Percentiles rank a stretch among this genome's conserved stretches.
Evolutionary conservation across 176 grass and related monocot genomes (phyloP).

Genomic region (Lolium multiflorum): DNA sequence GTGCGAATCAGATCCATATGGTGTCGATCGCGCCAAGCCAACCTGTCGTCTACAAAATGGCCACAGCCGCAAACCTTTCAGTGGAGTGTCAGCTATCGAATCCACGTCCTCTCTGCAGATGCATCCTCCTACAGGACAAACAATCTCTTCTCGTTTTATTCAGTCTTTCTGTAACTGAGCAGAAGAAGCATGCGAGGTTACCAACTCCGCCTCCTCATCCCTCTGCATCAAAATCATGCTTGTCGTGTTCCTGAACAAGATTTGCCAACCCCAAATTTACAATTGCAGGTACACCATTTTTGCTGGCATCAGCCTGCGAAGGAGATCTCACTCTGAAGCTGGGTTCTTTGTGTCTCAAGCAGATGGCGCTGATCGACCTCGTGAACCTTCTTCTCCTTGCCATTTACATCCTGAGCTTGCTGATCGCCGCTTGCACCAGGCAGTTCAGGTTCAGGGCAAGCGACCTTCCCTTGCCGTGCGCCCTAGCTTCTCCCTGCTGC

Average conservation of each 20-base stretch:
- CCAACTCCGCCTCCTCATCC: neutral
- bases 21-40: too few relatives aligned
- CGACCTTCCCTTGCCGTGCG: constrained; percentile 25
- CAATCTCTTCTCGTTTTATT: neutral
- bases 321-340: constrained; percentile 18
- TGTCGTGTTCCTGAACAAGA: neutral
- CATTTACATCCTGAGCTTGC: constrained; percentile 46
- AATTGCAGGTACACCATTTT: constrained; percentile 32
- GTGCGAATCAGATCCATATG: too few relatives aligned
- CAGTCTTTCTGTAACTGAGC: neutral
- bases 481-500: constrained; percentile 38
- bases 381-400: constrained; percentile 49
- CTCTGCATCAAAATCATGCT: neutral
- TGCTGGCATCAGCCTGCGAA: neutral
- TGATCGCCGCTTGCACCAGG: constrained; percentile 35
- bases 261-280: neutral
- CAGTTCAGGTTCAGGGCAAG: neutral
- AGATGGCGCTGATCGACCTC: constrained; percentile 46
- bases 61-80: too few relatives aligned
- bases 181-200: neutral
- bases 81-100: too few relatives aligned
- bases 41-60: too few relatives aligned
- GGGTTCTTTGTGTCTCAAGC: constrained; percentile 36
- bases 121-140: neutral
- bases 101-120: too few relatives aligned